These are phyloP conservation scores for Sordaria brevicollis DNA, from an alignment of 495 filamentous ascomycete genomes.

Conservation along the genomic window DNA sequence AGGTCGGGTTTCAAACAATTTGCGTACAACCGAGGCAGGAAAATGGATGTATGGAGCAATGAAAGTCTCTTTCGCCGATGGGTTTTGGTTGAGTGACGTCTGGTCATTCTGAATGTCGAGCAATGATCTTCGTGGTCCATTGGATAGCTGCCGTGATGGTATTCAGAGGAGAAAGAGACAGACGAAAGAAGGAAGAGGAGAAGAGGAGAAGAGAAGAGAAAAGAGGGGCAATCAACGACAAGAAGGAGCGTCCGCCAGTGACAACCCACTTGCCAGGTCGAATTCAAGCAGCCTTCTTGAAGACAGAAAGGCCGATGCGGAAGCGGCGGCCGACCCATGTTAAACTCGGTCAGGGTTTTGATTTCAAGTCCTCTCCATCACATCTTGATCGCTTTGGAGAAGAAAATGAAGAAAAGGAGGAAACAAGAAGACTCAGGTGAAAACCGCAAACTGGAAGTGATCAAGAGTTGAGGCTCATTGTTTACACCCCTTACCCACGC, in stretches of 20 bases:
- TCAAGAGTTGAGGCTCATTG: not conserved
- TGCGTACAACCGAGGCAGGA: not conserved
- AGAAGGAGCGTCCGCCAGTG: not conserved
- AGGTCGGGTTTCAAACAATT: not conserved
- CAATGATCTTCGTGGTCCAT: not conserved
- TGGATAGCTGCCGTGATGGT: not conserved
- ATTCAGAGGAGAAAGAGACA: not conserved
- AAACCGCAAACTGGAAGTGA: not conserved
- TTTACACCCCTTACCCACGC: not conserved
- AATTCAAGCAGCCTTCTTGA: not conserved
- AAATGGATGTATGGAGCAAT: not conserved
- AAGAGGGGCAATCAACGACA: not conserved
- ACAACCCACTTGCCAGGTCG: not conserved
- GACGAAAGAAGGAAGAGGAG: no score
- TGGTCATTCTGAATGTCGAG: not conserved
- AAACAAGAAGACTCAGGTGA: no score
- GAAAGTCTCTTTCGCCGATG: not conserved
- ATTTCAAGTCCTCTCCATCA: no score
- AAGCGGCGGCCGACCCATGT: not conserved
- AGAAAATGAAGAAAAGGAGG: not conserved
- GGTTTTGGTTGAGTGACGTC: not conserved
- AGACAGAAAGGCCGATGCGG: no score
- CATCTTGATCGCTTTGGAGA: not conserved
- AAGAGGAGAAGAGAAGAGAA: not conserved
- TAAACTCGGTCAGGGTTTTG: no score